phyloP scores from a whole-genome alignment of 2,329 filamentous ascomycete species.

The Dendryphion nanum region DNA sequence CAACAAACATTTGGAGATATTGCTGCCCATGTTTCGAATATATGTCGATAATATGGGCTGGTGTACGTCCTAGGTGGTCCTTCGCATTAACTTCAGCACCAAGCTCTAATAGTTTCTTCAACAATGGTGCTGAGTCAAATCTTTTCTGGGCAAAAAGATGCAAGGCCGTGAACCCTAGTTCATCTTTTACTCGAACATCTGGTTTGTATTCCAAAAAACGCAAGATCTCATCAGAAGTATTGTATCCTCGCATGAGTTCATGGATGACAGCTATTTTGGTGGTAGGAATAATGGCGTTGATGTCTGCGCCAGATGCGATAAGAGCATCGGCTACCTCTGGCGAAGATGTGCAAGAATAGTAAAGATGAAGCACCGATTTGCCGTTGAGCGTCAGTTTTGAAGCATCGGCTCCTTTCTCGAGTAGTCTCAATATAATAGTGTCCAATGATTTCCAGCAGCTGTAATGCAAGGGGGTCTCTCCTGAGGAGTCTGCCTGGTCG shows the following conservation, averaged over 20 bases:
- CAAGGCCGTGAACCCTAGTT: conserved; percentile 4
- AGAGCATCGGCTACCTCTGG: not conserved
- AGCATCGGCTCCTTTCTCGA: not conserved
- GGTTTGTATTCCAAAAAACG: conserved; percentile 8
- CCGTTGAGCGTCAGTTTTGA: conserved; percentile 1
- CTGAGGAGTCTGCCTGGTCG: not conserved
- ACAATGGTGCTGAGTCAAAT: not conserved
- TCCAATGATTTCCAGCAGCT: not conserved
- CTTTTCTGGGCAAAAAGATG: conserved; percentile 2
- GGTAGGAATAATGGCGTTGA: conserved; percentile 4
- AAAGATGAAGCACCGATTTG: conserved; percentile 3
- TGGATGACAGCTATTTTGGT: conserved; percentile 6
- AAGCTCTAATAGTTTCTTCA: conserved; percentile 3
- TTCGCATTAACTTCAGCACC: conserved; percentile 6
- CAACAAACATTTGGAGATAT: conserved; percentile 16
- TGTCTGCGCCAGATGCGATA: not conserved
- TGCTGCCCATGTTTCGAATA: conserved; percentile 5
- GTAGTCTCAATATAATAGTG: conserved; percentile 3
- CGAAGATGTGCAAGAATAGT: not conserved
- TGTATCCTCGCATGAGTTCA: no score
- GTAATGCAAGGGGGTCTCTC: conserved; percentile 6
- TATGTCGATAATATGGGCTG: conserved; percentile 3
- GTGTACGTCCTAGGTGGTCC: conserved; percentile 1
- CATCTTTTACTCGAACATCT: conserved; percentile 5
- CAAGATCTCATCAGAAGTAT: not conserved